Evolutionary conservation across 148 eudicot genomes (phyloP), one percentile per base, ranked within the genome.

Genomic region (Rhododendron ferrugineum): DNA sequence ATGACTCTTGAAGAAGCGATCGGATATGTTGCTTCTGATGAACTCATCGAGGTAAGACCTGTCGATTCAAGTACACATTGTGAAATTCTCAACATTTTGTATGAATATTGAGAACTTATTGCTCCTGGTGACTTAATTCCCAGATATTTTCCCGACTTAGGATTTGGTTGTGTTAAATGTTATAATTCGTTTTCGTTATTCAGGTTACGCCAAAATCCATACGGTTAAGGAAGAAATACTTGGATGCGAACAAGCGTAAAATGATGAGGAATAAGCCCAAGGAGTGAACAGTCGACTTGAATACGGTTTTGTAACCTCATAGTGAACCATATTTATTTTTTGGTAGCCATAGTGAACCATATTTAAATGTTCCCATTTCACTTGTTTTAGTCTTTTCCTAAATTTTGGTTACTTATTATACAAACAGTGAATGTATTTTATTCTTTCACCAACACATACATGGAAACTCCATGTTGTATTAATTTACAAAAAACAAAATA

Each of bases 1-100:
- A 95, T 96, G 89, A 89, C 94, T 44, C 97, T 96, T 22, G 99
- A 96, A 90, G 99, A 96, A 89, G 99, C 98, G 34, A 96, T 96
- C 13, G 99, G 99, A 58, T 96, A 96, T 87, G 99, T 96, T 82
- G 98, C 96, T 49, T 91, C 98, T 26, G 98, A 96, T 90, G 99
- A 96, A 89, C 93, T 96, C 54, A 96, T 96, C 78, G 99, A 96
- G 98, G 99, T 95, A 90, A 88, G 87, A 83, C 70, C 20, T 34
- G 32, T 66, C 32, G 6, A 66, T 66, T 26, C 32, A 26, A n/a
- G 28, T 28, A 26, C 28, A n/a, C 14, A 26, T 66, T 66, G 16
- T 11, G 28, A 3, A 32, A 30, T 10, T 70, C 22, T 70, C 40
- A 5, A 70, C 20, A 30, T 37, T 74, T 74, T 32, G 47, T 74